phyloP scores from a whole-genome alignment of 2,329 filamentous ascomycete genomes.

The Zalaria obscura region DNA sequence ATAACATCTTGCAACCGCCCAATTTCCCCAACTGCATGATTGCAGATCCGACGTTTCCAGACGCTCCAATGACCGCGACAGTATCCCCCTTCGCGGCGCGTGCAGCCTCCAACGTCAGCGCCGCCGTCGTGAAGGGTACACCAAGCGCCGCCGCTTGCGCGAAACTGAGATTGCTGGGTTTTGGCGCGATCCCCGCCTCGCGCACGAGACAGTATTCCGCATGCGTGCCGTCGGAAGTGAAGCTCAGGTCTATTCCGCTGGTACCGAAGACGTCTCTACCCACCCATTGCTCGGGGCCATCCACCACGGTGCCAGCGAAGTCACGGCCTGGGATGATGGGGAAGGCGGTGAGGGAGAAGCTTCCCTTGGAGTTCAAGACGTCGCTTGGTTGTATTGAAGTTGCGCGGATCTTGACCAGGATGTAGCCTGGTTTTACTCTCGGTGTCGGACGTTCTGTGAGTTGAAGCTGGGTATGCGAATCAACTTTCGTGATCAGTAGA shows the following conservation, averaged over 20 bases:
- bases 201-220: conserved; percentile 14
- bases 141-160: conserved; percentile 16
- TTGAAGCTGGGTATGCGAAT: no score
- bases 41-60: conserved; percentile 15
- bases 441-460: conserved; percentile 6
- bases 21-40: conserved; percentile 12
- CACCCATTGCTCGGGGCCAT: conserved; percentile 7
- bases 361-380: conserved; percentile 14
- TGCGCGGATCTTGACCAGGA: conserved; percentile 15
- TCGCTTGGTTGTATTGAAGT: conserved; percentile 17
- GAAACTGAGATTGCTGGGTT: conserved; percentile 10
- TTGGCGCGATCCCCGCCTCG: conserved; percentile 9
- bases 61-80: conserved; percentile 17
- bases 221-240: conserved; percentile 14
- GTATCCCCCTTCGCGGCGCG: conserved; percentile 8
- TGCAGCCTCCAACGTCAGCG: conserved; percentile 11
- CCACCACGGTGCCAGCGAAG: conserved; percentile 15
- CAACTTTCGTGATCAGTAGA: no score
- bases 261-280: conserved; percentile 18
- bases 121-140: conserved; percentile 16
- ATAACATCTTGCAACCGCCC: conserved; percentile 14
- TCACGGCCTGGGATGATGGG: conserved; percentile 18
- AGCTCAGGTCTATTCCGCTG: conserved; percentile 13
- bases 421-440: conserved; percentile 7
- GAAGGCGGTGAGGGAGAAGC: conserved; percentile 13